Base-by-base conservation (phyloP, 805 yeast species). In the Yamadazyma endophytica region DNA sequence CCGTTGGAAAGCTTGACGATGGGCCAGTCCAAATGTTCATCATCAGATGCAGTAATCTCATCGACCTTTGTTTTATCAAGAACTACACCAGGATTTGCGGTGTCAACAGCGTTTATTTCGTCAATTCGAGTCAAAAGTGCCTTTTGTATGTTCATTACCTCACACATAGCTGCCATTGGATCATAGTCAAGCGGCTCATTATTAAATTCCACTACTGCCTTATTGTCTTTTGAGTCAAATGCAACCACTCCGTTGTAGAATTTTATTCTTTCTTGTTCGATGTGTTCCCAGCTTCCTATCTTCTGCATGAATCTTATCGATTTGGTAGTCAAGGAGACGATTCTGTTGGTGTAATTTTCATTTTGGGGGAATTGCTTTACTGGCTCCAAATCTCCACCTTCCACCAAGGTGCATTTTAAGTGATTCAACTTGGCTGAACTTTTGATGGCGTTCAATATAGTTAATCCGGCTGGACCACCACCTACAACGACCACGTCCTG, bases 381-480 rank as follows among this genome's bases (percentile, higher is more conserved):
- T 13, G 71, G 54, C 13, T 64, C 63, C 16, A 90, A 53, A 38
- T 75, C 73, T 28, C 75, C 71, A 1, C 82, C 87, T 55, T 92
- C 98, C 16, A 92, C 70, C 30, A 92, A 60, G 0, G 79, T 73
- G 29, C 90, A 73, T 27, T 68, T 67, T 26, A 87, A 68, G 29
- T 74, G 64, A 17, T 59, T 63, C 4, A 95, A 73, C 13, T 68
- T 53, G 3, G 81, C 77, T 1, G 88, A 80, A 42, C 70, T 68
- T 52, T 84, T 82, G 35, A 90, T 58, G 0, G 95, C 94, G 0
- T 95, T 73, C 4, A 92, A 79, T 21, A 92, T 61, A 2, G 96
- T 81, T 35, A 92, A 61, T 0, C 98, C 98, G 1, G 97, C 97
- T 1, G 97, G 96, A 0, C 98, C 98, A 6, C 95, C 97, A 21